Conservation (phyloP, 441 rosid genomes). For the Sinapis alba region DNA sequence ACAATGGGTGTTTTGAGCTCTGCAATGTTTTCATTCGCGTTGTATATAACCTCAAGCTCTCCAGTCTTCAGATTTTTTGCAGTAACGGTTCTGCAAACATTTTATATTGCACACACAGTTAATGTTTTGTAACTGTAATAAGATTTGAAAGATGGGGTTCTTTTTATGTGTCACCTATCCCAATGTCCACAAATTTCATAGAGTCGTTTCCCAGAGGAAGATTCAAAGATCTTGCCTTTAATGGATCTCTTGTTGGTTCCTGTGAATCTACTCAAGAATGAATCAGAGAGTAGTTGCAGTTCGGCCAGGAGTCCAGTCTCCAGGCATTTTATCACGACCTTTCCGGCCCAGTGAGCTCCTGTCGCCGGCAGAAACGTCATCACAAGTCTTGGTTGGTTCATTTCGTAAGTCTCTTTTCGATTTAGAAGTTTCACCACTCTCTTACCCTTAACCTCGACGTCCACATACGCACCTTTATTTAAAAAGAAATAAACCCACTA, state of each 20-base stretch:
- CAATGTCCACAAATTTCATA: slow-evolving; percentile 70
- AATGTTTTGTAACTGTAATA: not conserved
- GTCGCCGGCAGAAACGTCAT: slow-evolving; percentile 65
- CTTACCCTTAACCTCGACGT: slow-evolving; percentile 64
- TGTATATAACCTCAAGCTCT: slow-evolving; percentile 51
- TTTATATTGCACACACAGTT: not conserved
- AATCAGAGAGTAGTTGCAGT: slow-evolving; percentile 42
- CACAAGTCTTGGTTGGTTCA: slow-evolving; percentile 69
- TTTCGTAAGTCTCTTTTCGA: slow-evolving; percentile 66
- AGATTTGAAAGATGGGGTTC: not conserved
- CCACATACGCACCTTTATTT: slow-evolving; percentile 48
- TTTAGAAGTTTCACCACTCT: slow-evolving; percentile 61
- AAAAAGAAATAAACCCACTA: not conserved
- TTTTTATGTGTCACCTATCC: slow-evolving; percentile 54
- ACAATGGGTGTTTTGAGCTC: slow-evolving; percentile 60
- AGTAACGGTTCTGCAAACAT: slow-evolving; percentile 52
- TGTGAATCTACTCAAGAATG: slow-evolving; percentile 46
- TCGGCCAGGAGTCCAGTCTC: slow-evolving; percentile 71
- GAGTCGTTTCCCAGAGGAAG: slow-evolving; percentile 48
- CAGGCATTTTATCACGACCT: slow-evolving; percentile 55
- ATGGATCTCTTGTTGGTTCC: slow-evolving; percentile 49
- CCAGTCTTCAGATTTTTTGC: slow-evolving; percentile 55
- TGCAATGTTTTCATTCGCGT: slow-evolving; percentile 57
- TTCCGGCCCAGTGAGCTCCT: slow-evolving; percentile 66
- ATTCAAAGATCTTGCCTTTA: slow-evolving; percentile 62